Base-by-base conservation (phyloP, 768 basidiomycete species). In the Naganishia vishniacii region DNA sequence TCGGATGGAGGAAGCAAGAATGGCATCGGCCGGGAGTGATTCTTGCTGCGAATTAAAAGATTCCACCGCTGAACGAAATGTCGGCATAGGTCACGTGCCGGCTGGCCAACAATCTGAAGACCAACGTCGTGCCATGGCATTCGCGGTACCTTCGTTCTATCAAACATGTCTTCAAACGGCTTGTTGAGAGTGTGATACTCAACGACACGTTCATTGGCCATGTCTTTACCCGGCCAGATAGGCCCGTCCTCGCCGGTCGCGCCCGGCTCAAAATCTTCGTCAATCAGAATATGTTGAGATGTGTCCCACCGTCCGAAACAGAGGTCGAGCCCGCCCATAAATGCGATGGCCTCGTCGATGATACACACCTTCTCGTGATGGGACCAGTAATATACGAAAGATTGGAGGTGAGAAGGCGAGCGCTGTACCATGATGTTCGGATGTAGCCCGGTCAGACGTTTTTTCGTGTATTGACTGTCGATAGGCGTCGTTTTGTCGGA, bases 61-160 rank as follows among this genome's bases (percentile, higher is more conserved):
- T 97, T 97, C 93, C 94, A 98, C 71, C 91, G 83, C 76, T 97
- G 88, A 16, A 91, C 84, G 70, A 99, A 99, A 79, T 99, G 95
- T 48, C 95, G 84, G 64, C 88, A 88, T 12, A 98, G 78, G 77
- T 99, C 95, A 25, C 94, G 83, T 20, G 93, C 91, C 49, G 95
- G 95, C 73, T 94, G 92, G 3, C 95, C 95, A 28, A 97, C 88
- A 44, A 98, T 85, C 76, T 99, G 95, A 81, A 97, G 82, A 0
- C 86, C 90, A 41, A 98, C 90, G 74, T 99, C 95, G 75, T 99
- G 95, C 93, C 94, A 99, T 29, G 95, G 92, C 92, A 98, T 97
- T 51, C 95, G 82, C 5, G 92, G 89, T 20, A 89, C 83, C 75
- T 87, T 94, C 7, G 81, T 77, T 34, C 95, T 84, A 71, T 99